Evolutionary conservation across 2,329 filamentous ascomycete genomes (phyloP).

Genomic region (Fusarium oligoseptatum): DNA sequence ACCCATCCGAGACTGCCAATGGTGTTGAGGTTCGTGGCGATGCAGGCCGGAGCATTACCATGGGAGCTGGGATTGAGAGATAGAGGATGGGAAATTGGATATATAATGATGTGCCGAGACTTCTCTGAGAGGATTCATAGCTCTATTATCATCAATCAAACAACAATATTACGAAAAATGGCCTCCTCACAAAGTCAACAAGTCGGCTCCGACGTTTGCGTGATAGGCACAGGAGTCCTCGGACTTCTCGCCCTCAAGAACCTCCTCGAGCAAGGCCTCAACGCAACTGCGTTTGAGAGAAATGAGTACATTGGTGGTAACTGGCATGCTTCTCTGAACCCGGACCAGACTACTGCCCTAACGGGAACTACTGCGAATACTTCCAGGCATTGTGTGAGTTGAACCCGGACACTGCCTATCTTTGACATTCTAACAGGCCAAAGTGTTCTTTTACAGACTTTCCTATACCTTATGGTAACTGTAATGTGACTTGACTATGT

Average conservation of each 20-base stretch:
- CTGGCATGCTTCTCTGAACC: conserved; percentile 55
- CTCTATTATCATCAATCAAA: neutral
- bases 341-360: conserved; percentile 53
- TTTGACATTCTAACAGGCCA: conserved; percentile 3
- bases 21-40: neutral
- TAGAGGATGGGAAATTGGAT: neutral
- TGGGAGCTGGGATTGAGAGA: neutral
- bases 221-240: conserved; percentile 50
- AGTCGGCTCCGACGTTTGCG: conserved; percentile 44
- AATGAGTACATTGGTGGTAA: conserved; percentile 57
- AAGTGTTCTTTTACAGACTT: conserved; percentile 52
- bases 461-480: conserved; percentile 49
- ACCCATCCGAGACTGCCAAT: neutral
- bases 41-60: neutral
- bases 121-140: neutral
- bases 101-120: conserved; percentile 10
- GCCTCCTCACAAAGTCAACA: conserved; percentile 22
- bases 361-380: conserved; percentile 47
- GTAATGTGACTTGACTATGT: neutral
- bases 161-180: conserved; percentile 22
- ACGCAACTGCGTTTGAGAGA: conserved; percentile 57
- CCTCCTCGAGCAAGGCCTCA: conserved; percentile 58
- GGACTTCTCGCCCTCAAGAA: conserved; percentile 58
- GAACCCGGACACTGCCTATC: neutral
- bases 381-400: conserved; percentile 48